Evolutionary conservation across 2,329 filamentous ascomycete species (phyloP), one percentile per base, ranked within the genome.

Genomic region (Exserohilum rostratum): DNA sequence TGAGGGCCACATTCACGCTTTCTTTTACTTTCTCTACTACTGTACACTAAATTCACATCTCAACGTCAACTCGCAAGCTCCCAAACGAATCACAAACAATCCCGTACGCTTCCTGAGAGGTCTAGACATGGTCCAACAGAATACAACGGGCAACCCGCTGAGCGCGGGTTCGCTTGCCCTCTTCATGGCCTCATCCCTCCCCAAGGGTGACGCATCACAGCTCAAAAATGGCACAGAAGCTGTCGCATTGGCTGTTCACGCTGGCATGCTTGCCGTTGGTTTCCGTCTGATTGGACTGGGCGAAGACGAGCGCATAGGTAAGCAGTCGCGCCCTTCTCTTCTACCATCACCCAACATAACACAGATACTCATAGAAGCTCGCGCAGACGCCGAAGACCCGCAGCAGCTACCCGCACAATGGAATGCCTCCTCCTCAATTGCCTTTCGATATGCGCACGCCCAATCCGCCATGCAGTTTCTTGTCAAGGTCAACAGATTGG

Each of bases 381-480:
- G 85, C 68, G 85, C 85, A 67, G 78, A 83, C 50, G 72, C 80
- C 42, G 76, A 85, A 40, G 82, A 75, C 40, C 69, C 85, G 9
- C 85, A 84, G 7, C 82, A 87, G 29, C 82, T 98, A 2, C 90
- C 91, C 0, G 54, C 83, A 13, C 84, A 87, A 77, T 98, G 95
- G 95, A 96, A 96, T 75, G 80, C 86, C 53, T 85, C 85, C 57
- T 86, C 87, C 12, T 80, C 81, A 42, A 89, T 91, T 71, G 85
- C 88, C 51, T 97, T 98, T 76, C 86, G 92, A 60, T 98, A 98
- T 78, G 86, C 87, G 3, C 93, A 97, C 75, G 81, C 85, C 20
- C 90, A 96, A 72, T 96, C 91, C 0, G 87, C 91, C 13, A 90
- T 93, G 84, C 85, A 88, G 55, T 96, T 90, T 70, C 81, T 96